Evolutionary conservation across 768 basidiomycete species (phyloP).

Genomic region (Daedaleopsis sinensis): DNA sequence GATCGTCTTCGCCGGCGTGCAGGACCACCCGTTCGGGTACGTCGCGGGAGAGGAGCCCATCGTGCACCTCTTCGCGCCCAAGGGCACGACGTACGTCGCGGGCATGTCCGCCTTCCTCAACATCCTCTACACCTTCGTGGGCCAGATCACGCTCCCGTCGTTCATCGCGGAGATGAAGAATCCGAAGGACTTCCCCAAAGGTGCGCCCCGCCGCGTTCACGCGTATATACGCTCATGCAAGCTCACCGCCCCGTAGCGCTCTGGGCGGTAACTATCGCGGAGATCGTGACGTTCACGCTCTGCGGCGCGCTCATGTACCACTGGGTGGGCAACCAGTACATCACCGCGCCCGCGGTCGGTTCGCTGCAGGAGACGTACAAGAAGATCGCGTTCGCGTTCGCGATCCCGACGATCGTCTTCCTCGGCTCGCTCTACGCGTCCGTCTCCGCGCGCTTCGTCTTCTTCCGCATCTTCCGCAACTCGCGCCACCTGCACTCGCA

Average conservation of each 20-base stretch:
- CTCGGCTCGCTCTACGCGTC: constrained; percentile 50
- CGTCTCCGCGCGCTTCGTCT: constrained; percentile 46
- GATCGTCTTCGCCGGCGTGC: constrained; percentile 44
- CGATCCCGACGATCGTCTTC: constrained; percentile 48
- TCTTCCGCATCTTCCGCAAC: constrained; percentile 45
- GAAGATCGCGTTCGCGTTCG: constrained; percentile 49
- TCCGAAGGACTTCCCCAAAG: constrained; percentile 49
- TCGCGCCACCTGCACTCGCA: constrained; percentile 40
- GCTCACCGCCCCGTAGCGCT: constrained; percentile 32
- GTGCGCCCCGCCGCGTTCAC: constrained; percentile 20
- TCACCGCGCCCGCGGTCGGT: constrained; percentile 47
- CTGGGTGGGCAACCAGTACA: constrained; percentile 45
- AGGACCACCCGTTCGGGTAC: constrained; percentile 46
- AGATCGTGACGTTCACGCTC: constrained; percentile 44
- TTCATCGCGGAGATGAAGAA: constrained; percentile 53
- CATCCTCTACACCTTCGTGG: constrained; percentile 48
- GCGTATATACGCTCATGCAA: too few species aligned
- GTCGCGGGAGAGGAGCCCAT: constrained; percentile 39
- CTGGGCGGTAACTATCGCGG: constrained; percentile 47
- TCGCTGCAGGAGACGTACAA: constrained; percentile 40
- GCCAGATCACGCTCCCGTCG: constrained; percentile 48
- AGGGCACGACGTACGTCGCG: constrained; percentile 42
- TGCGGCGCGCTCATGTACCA: constrained; percentile 50
- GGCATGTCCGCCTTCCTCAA: constrained; percentile 51
- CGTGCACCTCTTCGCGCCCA: constrained; percentile 39